Base-by-base conservation (phyloP, 1,284 basidiomycete species). In the Cryptococcus amylolentus region DNA sequence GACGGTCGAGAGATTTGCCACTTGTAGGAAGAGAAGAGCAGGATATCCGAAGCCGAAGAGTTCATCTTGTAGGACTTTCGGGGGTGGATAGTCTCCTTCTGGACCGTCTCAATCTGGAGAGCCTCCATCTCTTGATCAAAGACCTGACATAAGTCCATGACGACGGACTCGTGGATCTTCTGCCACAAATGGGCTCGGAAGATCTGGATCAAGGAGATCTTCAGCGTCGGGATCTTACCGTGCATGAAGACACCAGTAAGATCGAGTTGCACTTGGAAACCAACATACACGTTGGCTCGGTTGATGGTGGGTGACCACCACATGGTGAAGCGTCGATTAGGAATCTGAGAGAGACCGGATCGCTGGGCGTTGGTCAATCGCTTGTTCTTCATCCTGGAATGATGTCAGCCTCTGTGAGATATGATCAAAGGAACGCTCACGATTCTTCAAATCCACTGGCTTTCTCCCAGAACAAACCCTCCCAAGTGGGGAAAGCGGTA, bases 21-120 rank as follows among this genome's bases (percentile, higher is more conserved):
- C 84, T 94, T 94, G 80, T 93, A 91, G 3, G 90, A 89, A 26
- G 94, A 96, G 84, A 98, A 98, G 52, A 99, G 82, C 38, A 98
- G 82, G 68, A 98, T 94, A 73, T 99, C 96, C 56, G 95, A 95
- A 41, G 81, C 81, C n/a, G 80, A 83, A 12, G 94, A 96, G 79
- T 98, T 98, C 92, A 98, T 97, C 84, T 98, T 97, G 85, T 99
- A 99, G 82, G 91, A 96, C 83, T 98, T 98, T 79, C 95, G 89
- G 70, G 96, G 95, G 77, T 74, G 95, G 64, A 98, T 98, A 0
- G 95, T 98, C 79, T 98, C 95, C 80, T 99, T 99, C 77, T 98
- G 96, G 2, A 98, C 96, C 0, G 94, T 98, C 81, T 98, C 96
- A 71, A 99, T 98, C 69, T 97, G 93, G 5, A 99, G 80, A 0